Conservation (phyloP, 176 grass and related monocot species). For the Bothriochloa decipiens region DNA sequence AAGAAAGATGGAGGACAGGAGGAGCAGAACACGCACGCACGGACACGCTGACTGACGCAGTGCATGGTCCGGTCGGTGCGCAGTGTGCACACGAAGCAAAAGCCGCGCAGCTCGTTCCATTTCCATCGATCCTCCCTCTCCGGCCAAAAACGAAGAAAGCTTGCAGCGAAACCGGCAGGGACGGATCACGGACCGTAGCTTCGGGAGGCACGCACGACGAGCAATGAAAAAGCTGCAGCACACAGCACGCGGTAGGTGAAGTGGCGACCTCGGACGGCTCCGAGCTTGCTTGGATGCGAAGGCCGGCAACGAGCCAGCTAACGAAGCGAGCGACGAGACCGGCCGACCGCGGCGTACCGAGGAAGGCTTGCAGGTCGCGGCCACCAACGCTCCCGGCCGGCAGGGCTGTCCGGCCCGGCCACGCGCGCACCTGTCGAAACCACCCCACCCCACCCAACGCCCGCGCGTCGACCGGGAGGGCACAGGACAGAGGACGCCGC, state of each 20-base stretch:
- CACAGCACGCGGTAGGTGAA: not conserved
- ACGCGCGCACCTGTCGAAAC: not conserved
- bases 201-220: too few relatives aligned
- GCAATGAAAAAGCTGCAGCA: not conserved
- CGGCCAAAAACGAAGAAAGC: too few relatives aligned
- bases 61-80: too few relatives aligned
- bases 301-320: slow-evolving; percentile 38
- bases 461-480: not conserved
- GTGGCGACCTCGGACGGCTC: not conserved
- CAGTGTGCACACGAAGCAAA: too few relatives aligned
- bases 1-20: too few relatives aligned
- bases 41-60: too few relatives aligned
- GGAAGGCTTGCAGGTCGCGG: slow-evolving; percentile 40
- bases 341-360: slow-evolving; percentile 29
- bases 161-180: too few relatives aligned
- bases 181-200: too few relatives aligned
- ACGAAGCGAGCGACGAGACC: not conserved
- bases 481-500: not conserved
- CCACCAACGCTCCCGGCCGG: slow-evolving; percentile 44
- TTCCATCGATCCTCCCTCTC: not conserved
- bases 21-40: too few relatives aligned
- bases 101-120: too few relatives aligned
- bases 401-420: too few relatives aligned
- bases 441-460: not conserved
- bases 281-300: slow-evolving; percentile 58